Conservation (phyloP, 345 rosid genomes). For the Hevea brasiliensis region DNA sequence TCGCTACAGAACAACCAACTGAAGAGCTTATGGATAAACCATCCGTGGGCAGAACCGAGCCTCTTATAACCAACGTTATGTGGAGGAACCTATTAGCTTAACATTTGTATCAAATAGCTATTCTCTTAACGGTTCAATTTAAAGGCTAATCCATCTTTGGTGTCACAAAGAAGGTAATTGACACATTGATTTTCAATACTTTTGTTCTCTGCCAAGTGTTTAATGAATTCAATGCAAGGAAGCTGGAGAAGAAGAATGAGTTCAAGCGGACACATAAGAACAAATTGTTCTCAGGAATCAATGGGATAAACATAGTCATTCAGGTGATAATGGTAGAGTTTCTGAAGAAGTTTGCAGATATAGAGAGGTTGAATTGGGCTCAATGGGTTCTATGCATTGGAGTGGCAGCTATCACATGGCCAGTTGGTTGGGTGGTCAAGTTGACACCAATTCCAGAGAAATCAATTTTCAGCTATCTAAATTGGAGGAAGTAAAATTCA, state of each 20-base stretch:
- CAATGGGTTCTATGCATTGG: conserved; percentile 67
- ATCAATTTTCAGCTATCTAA: conserved; percentile 49
- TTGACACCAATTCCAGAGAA: conserved; percentile 53
- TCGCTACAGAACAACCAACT: conserved; percentile 68
- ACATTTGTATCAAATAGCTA: conserved; percentile 55
- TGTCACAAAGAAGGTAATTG: conserved; percentile 49
- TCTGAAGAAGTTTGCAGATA: conserved; percentile 65
- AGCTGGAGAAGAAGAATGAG: conserved; percentile 75
- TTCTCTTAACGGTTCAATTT: conserved; percentile 66
- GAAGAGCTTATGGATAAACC: conserved; percentile 58
- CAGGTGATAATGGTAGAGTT: conserved; percentile 77
- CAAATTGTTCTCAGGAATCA: conserved; percentile 59
- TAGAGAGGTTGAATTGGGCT: conserved; percentile 64
- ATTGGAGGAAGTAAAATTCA: conserved; percentile 14
- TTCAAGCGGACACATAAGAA: conserved; percentile 64
- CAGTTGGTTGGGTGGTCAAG: conserved; percentile 65
- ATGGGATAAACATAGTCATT: conserved; percentile 47
- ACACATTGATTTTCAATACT: conserved; percentile 72
- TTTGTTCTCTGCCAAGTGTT: no score
- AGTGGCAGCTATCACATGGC: conserved; percentile 64
- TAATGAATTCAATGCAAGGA: no score
- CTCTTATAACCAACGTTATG: conserved; percentile 67
- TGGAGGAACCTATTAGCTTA: conserved; percentile 77
- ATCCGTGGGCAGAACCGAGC: conserved; percentile 62
- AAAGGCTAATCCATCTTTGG: conserved; percentile 56